Base-by-base conservation (phyloP, 805 yeast species). In the Kockiozyma suomiensis region DNA sequence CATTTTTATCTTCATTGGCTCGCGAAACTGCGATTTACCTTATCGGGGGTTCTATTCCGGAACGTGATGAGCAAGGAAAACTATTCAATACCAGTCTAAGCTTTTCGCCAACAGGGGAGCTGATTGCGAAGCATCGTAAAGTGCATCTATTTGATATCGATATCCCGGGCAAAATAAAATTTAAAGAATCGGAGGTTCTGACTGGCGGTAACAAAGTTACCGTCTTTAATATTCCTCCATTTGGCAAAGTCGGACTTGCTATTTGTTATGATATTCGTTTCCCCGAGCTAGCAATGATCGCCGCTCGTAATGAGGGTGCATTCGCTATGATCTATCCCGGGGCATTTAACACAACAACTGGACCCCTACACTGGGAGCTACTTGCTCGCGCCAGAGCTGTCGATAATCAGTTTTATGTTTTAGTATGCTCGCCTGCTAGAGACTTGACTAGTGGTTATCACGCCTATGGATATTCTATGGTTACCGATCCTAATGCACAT, bases 21-120 rank as follows among this genome's bases (percentile, higher is more conserved):
- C 79, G 78, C 58, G 79, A 84, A 59, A 77, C 85, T 15, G 76
- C 78, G 4, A 80, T 90, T 17, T 84, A 80, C 58, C 77, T 93
- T 45, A 82, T 93, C 45, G 98, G 98, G 15, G 99, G 99, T 15
- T 90, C 97, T 0, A 84, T 89, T 66, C 98, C 98, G 0, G 99
- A 94, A 73, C 68, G 81, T 30, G 84, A 79, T 48, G 84, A 79
- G 13, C 76, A 74, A 21, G 83, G 81, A 50, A 83, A 84, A 65
- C 70, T 85, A 30, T 88, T 82, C 80, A 85, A 92, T 76, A 85
- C 96, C 32, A 83, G 89, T 50, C 70, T 90, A 70, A 79, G 96
- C 2, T 93, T 90, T 71, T 74, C 83, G 61, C 86, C 86, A 1
- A 49, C 72, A 1, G 99, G 99, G 2, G 80, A 84, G 41, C 78